Base-by-base conservation (phyloP, 345 rosid species). In the Hevea brasiliensis region DNA sequence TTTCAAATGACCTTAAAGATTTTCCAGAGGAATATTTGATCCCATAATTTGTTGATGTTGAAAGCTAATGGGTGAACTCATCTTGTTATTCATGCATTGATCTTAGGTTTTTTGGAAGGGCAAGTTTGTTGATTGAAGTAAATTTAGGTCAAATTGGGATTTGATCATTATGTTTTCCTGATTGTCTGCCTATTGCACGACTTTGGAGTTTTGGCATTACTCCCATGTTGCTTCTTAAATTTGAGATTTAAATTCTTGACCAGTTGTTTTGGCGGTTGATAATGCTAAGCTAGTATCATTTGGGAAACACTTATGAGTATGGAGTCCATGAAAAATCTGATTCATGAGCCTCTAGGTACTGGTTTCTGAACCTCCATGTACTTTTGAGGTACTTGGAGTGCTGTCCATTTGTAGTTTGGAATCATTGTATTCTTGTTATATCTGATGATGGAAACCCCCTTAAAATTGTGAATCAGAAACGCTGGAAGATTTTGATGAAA, bases 1-100 rank as follows among this genome's bases (percentile, higher is more conserved):
- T 55, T 17, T 59, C 8, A 72, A 66, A 61, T 27, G 18, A 27
- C 23, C 67, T 21, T 24, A 35, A 21, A 42, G 37, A 4, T 37
- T 48, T 54, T 48, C 57, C 50, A 13, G 50, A 50, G 6, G 54
- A 68, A 57, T 56, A 35, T 48, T 57, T 14, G 71, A 48, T 56
- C 42, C 47, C 72, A 45, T 23, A 35, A 3, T 56, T 50, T 61
- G 64, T 27, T 17, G 45, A 35, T 67, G 42, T 61, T 23, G 61
- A 57, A 61, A 69, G 27, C 1, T 58, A 47, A 15, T n/a, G 44
- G n/a, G n/a, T n/a, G n/a, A n/a, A n/a, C n/a, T n/a, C n/a, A n/a
- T n/a, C n/a, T n/a, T n/a, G n/a, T n/a, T n/a, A n/a, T n/a, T n/a
- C n/a, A n/a, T n/a, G n/a, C n/a, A 17, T 9, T 17, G 17, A 17